These are phyloP conservation scores for Pseudocercospora musae DNA, from an alignment of 2,329 filamentous ascomycete species.

Conservation along the genomic window DNA sequence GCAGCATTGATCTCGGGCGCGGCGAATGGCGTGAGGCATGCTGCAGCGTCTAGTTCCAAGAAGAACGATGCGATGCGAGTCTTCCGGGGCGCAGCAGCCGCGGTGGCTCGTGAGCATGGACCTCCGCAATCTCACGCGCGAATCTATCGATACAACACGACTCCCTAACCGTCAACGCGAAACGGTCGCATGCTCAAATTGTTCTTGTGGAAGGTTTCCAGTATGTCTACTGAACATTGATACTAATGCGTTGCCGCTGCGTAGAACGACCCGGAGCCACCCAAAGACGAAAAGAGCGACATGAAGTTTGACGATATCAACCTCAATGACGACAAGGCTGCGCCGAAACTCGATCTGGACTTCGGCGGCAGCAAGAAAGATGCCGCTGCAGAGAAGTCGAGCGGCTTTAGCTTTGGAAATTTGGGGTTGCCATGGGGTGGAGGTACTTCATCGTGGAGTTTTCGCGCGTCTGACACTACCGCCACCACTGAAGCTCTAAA, in stretches of 20 bases:
- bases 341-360: constrained; percentile 48
- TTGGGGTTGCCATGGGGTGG: constrained; percentile 36
- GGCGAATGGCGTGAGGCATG: constrained; percentile 17
- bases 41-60: constrained; percentile 2
- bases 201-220: constrained; percentile 15
- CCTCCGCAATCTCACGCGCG: constrained; percentile 34
- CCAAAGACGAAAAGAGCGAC: constrained; percentile 31
- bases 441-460: constrained; percentile 35
- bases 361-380: constrained; percentile 36
- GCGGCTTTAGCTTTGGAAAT: constrained; percentile 34
- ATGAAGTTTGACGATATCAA: constrained; percentile 48
- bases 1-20: constrained; percentile 1
- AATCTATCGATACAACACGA: constrained; percentile 26
- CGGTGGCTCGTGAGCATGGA: constrained; percentile 18
- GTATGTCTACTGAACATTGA: constrained; percentile 4
- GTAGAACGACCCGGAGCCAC: constrained; percentile 29
- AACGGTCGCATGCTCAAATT: constrained; percentile 7
- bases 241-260: constrained; percentile 15
- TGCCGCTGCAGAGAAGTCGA: constrained; percentile 28
- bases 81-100: constrained; percentile 23
- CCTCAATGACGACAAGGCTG: constrained; percentile 43
- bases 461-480: constrained; percentile 22
- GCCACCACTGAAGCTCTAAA: constrained; percentile 25
- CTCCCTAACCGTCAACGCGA: constrained; percentile 22
- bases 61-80: constrained; percentile 6